Percentiles rank a stretch among this genome's conserved stretches.
Evolutionary conservation across 108 stramenopile species (phyloP).

Genomic region (Pseudonitzschia delicatissima): DNA sequence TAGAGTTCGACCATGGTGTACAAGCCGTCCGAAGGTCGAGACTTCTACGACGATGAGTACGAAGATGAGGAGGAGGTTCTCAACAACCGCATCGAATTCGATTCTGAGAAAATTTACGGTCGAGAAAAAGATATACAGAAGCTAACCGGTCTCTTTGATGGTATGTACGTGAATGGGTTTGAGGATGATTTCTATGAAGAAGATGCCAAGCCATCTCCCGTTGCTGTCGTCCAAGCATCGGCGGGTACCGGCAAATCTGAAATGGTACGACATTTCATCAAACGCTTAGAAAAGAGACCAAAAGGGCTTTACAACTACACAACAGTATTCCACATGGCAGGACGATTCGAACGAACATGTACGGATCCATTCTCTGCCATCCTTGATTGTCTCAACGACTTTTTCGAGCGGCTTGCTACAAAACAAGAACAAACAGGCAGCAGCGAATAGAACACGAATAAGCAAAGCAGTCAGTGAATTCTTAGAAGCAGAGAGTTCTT

Average conservation of each 20-base stretch:
- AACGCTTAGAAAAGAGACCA: conserved; percentile 3
- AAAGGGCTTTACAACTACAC: neutral
- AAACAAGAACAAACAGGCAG: neutral
- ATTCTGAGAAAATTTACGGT: conserved; percentile 15
- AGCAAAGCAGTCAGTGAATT: conserved; percentile 3
- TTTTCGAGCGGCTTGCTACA: conserved; percentile 9
- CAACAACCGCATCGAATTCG: conserved; percentile 17
- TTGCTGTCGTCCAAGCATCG: conserved; percentile 16
- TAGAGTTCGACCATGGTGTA: too few species aligned
- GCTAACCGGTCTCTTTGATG: conserved; percentile 8
- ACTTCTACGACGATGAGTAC: conserved; percentile 31
- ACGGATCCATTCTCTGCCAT: conserved; percentile 28
- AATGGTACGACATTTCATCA: conserved; percentile 18
- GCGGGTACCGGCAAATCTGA: conserved; percentile 35
- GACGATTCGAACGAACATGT: conserved; percentile 29
- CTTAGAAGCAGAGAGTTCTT: conserved; percentile 9
- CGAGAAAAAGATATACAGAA: conserved; percentile 19
- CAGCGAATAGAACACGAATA: conserved; percentile 10
- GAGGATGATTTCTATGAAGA: neutral
- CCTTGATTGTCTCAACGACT: conserved; percentile 15
- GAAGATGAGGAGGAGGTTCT: conserved; percentile 21
- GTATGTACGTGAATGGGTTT: neutral
- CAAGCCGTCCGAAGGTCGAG: conserved; percentile 7
- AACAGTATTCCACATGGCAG: conserved; percentile 20
- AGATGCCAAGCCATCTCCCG: neutral